A percentile compares a stretch with the other conserved stretches of the same genome.
phyloP scores from a whole-genome alignment of 169 alveolate species.

The Plasmodium adleri region DNA sequence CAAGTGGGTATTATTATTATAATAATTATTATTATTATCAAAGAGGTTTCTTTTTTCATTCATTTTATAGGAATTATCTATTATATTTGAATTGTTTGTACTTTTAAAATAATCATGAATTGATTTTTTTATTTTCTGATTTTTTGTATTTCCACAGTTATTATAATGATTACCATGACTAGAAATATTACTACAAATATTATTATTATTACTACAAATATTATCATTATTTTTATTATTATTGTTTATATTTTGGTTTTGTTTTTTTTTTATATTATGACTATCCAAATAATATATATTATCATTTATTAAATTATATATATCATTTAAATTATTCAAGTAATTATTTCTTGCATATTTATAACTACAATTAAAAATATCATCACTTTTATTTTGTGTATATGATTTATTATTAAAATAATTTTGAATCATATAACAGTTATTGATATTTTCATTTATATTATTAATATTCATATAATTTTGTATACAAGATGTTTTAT shows the following conservation, averaged over 20 bases:
- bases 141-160: too few relatives aligned
- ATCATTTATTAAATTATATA: constrained; percentile 43
- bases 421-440: background rate
- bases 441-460: background rate
- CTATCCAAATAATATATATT: constrained; percentile 21
- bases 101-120: constrained; percentile 44
- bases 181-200: too few relatives aligned
- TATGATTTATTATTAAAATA: too few relatives aligned
- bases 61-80: background rate
- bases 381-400: background rate
- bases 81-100: too few relatives aligned
- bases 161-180: too few relatives aligned
- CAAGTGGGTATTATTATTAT: background rate
- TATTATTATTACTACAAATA: too few relatives aligned
- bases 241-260: too few relatives aligned
- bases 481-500: constrained; percentile 27
- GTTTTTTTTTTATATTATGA: background rate
- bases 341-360: constrained; percentile 25
- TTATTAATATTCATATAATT: constrained; percentile 37
- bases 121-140: constrained; percentile 20
- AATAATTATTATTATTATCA: background rate
- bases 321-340: constrained; percentile 34
- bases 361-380: constrained; percentile 28
- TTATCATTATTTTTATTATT: too few relatives aligned
- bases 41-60: background rate